A percentile compares a stretch with the other conserved stretches of the same genome.
Conservation (phyloP, 495 filamentous ascomycete species). For the Pyrenopolyporus hunteri region DNA sequence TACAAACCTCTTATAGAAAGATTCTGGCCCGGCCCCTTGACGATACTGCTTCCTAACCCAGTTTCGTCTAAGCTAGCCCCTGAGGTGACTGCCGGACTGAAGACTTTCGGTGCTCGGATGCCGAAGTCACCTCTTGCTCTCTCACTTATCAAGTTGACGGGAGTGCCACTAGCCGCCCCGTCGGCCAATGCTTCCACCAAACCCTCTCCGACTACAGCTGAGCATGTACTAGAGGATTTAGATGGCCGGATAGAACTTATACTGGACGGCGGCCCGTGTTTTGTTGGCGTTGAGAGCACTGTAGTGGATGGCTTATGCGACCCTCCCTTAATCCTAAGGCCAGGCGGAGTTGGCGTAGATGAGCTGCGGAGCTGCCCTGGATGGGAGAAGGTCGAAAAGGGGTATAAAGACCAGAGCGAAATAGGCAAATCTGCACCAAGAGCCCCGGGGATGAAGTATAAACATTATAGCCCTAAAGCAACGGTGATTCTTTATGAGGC, state of each 20-base stretch:
- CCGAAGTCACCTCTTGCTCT: constrained; percentile 83
- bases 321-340: constrained; percentile 82
- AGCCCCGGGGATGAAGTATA: constrained; percentile 98
- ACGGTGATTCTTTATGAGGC: constrained; percentile 82
- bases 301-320: constrained; percentile 87
- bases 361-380: constrained; percentile 73
- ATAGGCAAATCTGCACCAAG: constrained; percentile 64
- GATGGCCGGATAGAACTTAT: constrained; percentile 84
- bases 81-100: constrained; percentile 83
- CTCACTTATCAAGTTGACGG: constrained; percentile 77
- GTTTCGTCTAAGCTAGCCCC: constrained; percentile 71
- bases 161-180: constrained; percentile 86
- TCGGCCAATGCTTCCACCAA: constrained; percentile 93
- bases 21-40: constrained; percentile 96
- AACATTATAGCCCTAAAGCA: constrained; percentile 94
- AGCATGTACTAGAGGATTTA: constrained; percentile 87
- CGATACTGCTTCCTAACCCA: constrained; percentile 85
- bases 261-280: constrained; percentile 84
- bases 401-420: constrained; percentile 72
- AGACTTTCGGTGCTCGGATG: constrained; percentile 90
- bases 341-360: constrained; percentile 90
- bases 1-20: constrained; percentile 79
- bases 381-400: constrained; percentile 78
- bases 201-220: constrained; percentile 86
- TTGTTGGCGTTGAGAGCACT: constrained; percentile 93